Percentiles rank a stretch among this genome's conserved stretches.
Conservation (phyloP, 306 rosid genomes). For the Fragaria nilgerrensis region DNA sequence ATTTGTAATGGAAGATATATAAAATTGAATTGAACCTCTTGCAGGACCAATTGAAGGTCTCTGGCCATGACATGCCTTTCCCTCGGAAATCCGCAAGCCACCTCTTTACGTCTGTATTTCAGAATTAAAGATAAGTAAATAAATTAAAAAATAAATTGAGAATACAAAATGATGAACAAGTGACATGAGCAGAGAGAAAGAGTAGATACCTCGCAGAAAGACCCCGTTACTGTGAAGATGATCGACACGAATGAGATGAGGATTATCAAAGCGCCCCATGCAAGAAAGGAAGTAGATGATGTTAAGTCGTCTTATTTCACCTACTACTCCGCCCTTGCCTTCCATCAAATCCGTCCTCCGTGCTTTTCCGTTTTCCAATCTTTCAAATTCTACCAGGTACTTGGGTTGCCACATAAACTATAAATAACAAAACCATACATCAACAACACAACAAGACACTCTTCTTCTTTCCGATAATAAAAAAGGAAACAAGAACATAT, state of each 20-base stretch:
- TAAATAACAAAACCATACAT: not conserved
- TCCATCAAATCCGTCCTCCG: constrained; percentile 38
- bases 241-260: constrained; percentile 80
- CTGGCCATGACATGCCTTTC: constrained; percentile 46
- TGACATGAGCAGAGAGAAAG: no score
- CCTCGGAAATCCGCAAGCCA: constrained; percentile 81
- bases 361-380: constrained; percentile 17
- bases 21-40: constrained; percentile 47
- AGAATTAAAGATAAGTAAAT: not conserved
- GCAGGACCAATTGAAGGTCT: constrained; percentile 78
- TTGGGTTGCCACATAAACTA: not conserved
- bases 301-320: constrained; percentile 65
- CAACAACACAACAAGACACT: constrained; percentile 6
- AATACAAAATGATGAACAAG: no score
- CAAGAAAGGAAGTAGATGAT: constrained; percentile 65
- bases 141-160: not conserved
- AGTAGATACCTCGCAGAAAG: constrained; percentile 58
- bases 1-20: not conserved
- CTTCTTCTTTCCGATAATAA: constrained; percentile 11
- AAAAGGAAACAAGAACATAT: constrained; percentile 17
- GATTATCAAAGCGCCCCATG: constrained; percentile 57
- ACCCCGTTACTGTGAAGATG: constrained; percentile 64
- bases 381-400: not conserved
- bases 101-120: constrained; percentile 58
- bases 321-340: constrained; percentile 39